Evolutionary conservation across 169 alveolate genomes (phyloP).

Genomic region (Plasmodium gonderi): DNA sequence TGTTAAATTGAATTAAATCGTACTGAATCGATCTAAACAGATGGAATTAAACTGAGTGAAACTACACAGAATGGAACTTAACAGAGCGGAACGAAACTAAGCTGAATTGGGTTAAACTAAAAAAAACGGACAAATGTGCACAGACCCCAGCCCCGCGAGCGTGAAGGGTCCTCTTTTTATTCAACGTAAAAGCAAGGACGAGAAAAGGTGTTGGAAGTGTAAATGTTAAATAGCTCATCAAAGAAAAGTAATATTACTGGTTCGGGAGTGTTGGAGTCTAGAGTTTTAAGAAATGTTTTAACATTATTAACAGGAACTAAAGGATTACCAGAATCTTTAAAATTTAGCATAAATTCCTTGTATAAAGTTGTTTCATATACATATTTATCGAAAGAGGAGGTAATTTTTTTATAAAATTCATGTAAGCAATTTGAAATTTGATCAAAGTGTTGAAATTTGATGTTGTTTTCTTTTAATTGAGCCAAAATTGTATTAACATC

Average conservation of each 20-base stretch:
- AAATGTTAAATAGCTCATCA: not conserved
- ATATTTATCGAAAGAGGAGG: slow-evolving; percentile 9
- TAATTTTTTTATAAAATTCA: slow-evolving; percentile 29
- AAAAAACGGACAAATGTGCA: not conserved
- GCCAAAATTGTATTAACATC: not conserved
- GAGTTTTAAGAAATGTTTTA: slow-evolving; percentile 7
- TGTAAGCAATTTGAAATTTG: slow-evolving; percentile 2
- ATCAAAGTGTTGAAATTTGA: not conserved
- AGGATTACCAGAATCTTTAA: not conserved
- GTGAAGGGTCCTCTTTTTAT: slow-evolving; percentile 3
- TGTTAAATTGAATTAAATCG: no score
- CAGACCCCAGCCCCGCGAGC: not conserved
- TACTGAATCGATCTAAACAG: no score
- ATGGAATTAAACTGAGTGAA: no score
- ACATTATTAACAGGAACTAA: not conserved
- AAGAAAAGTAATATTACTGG: not conserved
- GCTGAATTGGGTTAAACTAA: no score
- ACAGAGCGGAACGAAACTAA: no score
- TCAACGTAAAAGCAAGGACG: not conserved
- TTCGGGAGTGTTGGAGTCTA: not conserved
- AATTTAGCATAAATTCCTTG: not conserved
- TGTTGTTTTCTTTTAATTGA: not conserved
- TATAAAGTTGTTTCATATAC: slow-evolving; percentile 8
- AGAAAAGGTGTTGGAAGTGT: not conserved
- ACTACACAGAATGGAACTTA: no score